Evolutionary conservation across 306 rosid species (phyloP).

Genomic region (Glycine soja): DNA sequence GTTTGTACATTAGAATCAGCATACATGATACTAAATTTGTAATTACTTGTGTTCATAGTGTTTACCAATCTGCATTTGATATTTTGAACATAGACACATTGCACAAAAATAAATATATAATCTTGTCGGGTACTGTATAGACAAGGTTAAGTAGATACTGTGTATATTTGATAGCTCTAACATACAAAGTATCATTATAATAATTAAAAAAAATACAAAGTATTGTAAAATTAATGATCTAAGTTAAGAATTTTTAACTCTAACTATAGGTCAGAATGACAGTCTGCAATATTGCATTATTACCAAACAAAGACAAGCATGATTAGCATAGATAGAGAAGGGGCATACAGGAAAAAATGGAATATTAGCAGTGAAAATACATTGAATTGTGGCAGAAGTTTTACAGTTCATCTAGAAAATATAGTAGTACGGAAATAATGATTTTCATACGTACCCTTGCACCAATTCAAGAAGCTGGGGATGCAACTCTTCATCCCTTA

Average conservation of each 20-base stretch:
- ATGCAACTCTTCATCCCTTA: constrained; percentile 90
- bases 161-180: too few relatives aligned
- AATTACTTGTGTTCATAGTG: not conserved
- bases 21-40: constrained; percentile 16
- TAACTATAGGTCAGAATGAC: not conserved
- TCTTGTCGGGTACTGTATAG: too few relatives aligned
- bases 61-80: too few relatives aligned
- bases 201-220: not conserved
- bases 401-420: constrained; percentile 2
- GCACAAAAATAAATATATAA: too few relatives aligned
- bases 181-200: too few relatives aligned
- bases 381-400: constrained; percentile 29
- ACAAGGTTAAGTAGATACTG: too few relatives aligned
- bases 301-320: constrained; percentile 8
- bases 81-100: not conserved
- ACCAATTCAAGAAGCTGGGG: constrained; percentile 83
- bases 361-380: constrained; percentile 24
- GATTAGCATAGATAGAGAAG: not conserved
- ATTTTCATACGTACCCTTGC: constrained; percentile 66
- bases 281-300: not conserved
- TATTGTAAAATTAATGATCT: constrained; percentile 3
- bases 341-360: constrained; percentile 10
- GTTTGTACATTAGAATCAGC: constrained; percentile 39
- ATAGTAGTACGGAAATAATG: constrained; percentile 14
- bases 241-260: constrained; percentile 3